Conservation (phyloP, 2,329 filamentous ascomycete genomes). For the Talaromyces verruculosus region DNA sequence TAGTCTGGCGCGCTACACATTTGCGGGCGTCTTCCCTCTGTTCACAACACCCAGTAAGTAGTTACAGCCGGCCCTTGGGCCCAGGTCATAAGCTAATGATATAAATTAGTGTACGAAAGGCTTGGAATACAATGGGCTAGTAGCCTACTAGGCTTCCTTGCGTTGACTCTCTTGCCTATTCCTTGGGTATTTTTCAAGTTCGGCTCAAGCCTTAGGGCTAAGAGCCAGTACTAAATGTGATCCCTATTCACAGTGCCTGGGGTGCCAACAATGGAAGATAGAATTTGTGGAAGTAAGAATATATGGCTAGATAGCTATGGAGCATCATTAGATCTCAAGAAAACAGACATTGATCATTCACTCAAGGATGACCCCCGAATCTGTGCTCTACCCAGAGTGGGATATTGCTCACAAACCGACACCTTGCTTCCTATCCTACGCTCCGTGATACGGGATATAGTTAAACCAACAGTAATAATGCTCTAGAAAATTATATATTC, state of each 20-base stretch:
- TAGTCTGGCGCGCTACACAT: constrained; percentile 33
- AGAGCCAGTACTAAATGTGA: neutral
- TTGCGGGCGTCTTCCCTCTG: constrained; percentile 39
- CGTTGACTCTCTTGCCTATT: constrained; percentile 44
- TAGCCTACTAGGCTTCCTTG: constrained; percentile 58
- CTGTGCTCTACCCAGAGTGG: too few relatives aligned
- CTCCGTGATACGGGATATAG: too few relatives aligned
- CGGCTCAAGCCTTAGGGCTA: neutral
- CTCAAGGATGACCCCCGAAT: too few relatives aligned
- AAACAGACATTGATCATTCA: too few relatives aligned
- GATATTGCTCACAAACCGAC: too few relatives aligned
- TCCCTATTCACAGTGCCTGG: neutral
- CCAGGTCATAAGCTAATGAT: neutral
- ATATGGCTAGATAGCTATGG: neutral
- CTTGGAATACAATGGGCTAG: constrained; percentile 63
- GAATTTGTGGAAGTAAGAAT: neutral
- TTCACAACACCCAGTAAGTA: constrained; percentile 31
- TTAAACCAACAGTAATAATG: too few relatives aligned
- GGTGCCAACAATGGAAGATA: neutral
- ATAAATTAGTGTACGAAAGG: constrained; percentile 54
- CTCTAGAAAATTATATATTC: too few relatives aligned
- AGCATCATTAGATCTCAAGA: neutral
- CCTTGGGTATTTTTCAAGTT: constrained; percentile 32
- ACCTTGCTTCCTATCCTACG: too few relatives aligned
- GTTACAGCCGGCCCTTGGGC: neutral